These are phyloP conservation scores for Paramecium biaurelia DNA, from an alignment of 73 alveolate species.

Conservation along the genomic window DNA sequence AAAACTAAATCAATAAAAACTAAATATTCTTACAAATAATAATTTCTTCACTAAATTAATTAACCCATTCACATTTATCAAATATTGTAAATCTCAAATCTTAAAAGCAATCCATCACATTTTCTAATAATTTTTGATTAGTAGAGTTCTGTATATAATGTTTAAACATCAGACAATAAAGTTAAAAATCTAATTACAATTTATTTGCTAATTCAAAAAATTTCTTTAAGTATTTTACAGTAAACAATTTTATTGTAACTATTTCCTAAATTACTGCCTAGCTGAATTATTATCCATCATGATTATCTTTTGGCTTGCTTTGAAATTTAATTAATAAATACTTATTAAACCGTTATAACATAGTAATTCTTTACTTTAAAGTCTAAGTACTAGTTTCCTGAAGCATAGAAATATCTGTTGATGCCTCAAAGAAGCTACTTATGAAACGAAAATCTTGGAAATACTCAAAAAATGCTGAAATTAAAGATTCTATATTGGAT, in stretches of 20 bases:
- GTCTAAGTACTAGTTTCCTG: not conserved
- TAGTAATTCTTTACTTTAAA: not conserved
- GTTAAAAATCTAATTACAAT: not conserved
- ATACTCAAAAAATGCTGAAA: not conserved
- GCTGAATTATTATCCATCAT: not conserved
- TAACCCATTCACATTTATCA: not conserved
- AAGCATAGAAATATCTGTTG: not conserved
- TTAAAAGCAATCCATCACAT: not conserved
- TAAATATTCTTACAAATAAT: not conserved
- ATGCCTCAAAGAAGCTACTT: not conserved
- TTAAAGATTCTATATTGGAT: not conserved
- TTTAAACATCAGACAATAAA: not conserved
- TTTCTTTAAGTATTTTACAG: not conserved
- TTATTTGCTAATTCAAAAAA: not conserved
- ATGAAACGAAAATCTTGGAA: not conserved
- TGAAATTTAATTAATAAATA: not conserved
- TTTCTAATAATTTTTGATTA: not conserved
- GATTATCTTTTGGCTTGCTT: not conserved
- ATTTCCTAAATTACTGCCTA: not conserved
- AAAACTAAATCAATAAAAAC: not conserved
- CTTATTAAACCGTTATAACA: not conserved
- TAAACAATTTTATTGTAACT: not conserved
- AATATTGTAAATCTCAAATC: not conserved
- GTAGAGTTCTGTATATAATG: not conserved
- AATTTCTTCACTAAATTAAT: conserved; percentile 5